phyloP scores from a whole-genome alignment of 2,329 filamentous ascomycete genomes.

The Fusarium papillatum region DNA sequence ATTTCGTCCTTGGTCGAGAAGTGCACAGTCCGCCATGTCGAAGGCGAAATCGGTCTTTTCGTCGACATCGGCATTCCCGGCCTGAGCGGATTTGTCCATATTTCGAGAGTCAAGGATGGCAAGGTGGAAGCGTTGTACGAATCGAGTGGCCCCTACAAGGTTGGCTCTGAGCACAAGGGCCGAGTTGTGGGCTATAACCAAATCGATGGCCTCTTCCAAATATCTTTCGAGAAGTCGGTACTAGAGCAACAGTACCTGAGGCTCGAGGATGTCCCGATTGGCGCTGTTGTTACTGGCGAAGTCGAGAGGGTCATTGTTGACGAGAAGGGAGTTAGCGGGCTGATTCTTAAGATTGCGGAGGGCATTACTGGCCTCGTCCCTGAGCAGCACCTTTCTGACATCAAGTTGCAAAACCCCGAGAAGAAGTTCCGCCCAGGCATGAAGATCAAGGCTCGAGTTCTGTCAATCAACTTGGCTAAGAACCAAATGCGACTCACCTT shows the following conservation, averaged over 20 bases:
- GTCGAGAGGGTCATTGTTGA: slow-evolving; percentile 89
- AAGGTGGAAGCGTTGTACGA: slow-evolving; percentile 89
- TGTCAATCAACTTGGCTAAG: slow-evolving; percentile 83
- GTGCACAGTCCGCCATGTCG: slow-evolving; percentile 84
- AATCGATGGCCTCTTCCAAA: slow-evolving; percentile 85
- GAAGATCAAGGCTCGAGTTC: slow-evolving; percentile 85
- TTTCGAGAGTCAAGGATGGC: slow-evolving; percentile 91
- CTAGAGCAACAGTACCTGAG: slow-evolving; percentile 91
- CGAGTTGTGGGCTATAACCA: slow-evolving; percentile 90
- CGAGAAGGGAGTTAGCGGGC: slow-evolving; percentile 81
- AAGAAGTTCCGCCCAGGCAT: slow-evolving; percentile 94
- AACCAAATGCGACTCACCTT: slow-evolving; percentile 88
- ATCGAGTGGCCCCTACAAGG: slow-evolving; percentile 81
- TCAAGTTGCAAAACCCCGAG: slow-evolving; percentile 90
- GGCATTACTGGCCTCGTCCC: slow-evolving; percentile 91
- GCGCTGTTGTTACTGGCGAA: slow-evolving; percentile 83
- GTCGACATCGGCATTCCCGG: slow-evolving; percentile 75
- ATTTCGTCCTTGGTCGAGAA: slow-evolving; percentile 83
- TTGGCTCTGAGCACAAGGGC: slow-evolving; percentile 83
- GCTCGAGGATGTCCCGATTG: slow-evolving; percentile 90
- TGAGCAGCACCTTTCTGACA: slow-evolving; percentile 89
- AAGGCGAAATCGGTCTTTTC: slow-evolving; percentile 85
- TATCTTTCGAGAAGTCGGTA: slow-evolving; percentile 87
- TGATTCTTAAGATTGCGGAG: slow-evolving; percentile 88
- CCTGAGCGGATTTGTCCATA: slow-evolving; percentile 91